These are phyloP conservation scores for Bolboschoenus planiculmis DNA, from an alignment of 176 grass and related monocot species.

Conservation along the genomic window DNA sequence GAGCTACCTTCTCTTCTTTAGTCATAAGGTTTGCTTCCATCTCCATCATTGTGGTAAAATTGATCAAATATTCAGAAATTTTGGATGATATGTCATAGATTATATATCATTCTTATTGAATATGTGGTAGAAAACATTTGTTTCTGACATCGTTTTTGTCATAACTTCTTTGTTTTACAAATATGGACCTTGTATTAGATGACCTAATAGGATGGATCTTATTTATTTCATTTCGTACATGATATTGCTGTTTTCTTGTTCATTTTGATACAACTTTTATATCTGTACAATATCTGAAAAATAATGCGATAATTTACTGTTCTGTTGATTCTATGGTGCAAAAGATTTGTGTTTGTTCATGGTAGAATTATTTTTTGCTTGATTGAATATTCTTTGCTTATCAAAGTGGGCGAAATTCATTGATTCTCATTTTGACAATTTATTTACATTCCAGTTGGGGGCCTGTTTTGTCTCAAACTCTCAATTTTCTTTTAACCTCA, in stretches of 20 bases:
- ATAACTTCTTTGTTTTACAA: not conserved
- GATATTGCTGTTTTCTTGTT: not conserved
- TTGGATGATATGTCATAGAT: not conserved
- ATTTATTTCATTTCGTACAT: not conserved
- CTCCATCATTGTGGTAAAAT: not conserved
- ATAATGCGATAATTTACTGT: not conserved
- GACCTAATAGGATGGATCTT: not conserved
- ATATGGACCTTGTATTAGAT: not conserved
- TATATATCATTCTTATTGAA: not conserved
- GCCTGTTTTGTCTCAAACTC: not conserved
- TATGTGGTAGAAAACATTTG: too few relatives aligned
- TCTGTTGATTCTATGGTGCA: not conserved
- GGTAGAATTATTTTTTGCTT: not conserved
- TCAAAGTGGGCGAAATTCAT: not conserved
- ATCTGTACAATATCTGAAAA: not conserved
- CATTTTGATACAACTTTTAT: not conserved
- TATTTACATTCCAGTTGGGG: not conserved
- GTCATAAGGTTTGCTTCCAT: not conserved
- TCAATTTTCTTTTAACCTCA: not conserved
- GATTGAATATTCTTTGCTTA: not conserved
- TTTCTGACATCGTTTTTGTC: too few relatives aligned
- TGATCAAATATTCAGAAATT: not conserved
- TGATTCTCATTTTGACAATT: not conserved
- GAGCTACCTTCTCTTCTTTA: not conserved
- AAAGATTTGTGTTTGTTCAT: too few relatives aligned